A percentile compares a stretch with the other conserved stretches of the same genome.
Evolutionary conservation across 805 yeast genomes (phyloP).

Genomic region (Sugiyamaella smithiae): DNA sequence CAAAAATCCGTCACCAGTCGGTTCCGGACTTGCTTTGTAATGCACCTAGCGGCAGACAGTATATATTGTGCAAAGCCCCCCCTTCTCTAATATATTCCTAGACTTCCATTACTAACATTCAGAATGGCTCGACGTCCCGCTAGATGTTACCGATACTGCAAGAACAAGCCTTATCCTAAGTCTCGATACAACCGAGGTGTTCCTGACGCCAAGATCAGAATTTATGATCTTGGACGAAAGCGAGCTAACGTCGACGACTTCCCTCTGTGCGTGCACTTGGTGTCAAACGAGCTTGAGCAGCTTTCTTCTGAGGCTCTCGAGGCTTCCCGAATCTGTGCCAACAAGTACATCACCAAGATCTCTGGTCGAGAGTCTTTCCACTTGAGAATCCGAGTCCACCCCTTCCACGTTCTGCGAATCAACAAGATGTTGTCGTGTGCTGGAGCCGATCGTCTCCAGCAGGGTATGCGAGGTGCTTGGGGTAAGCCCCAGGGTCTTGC

Average conservation of each 20-base stretch:
- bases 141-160: conserved; percentile 99
- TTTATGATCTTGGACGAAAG: conserved; percentile 99
- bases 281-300: conserved; percentile 99
- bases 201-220: conserved; percentile 99
- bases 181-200: conserved; percentile 99
- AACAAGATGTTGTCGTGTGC: conserved; percentile 99
- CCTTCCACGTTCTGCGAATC: conserved; percentile 99
- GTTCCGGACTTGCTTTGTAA: neutral
- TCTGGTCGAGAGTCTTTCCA: conserved; percentile 99
- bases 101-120: conserved; percentile 37
- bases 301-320: conserved; percentile 99
- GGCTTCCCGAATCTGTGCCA: conserved; percentile 99
- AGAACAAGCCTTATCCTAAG: conserved; percentile 99
- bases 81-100: neutral
- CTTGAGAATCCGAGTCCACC: conserved; percentile 99
- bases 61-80: no score
- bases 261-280: conserved; percentile 99
- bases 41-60: neutral
- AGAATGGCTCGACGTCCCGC: conserved; percentile 99
- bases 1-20: neutral
- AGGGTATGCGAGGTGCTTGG: conserved; percentile 99
- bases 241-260: conserved; percentile 99
- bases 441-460: conserved; percentile 99
- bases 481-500: conserved; percentile 99
- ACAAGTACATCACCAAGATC: conserved; percentile 97